Evolutionary conservation across 208 protist species (phyloP).

Genomic region (Vickermania ingenoplastis): DNA sequence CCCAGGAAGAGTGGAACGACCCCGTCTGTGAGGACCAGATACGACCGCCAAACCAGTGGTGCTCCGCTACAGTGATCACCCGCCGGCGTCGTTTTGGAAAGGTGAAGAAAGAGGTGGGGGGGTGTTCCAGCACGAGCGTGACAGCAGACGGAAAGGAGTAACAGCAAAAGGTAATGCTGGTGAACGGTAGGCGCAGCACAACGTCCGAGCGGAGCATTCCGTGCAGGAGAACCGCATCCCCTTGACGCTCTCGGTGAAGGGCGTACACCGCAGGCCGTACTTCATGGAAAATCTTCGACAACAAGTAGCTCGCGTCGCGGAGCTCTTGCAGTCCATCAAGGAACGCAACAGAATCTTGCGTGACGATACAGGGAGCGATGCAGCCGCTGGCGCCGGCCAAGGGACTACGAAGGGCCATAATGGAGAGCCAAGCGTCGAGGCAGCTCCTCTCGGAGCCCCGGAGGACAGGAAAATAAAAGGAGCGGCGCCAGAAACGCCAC

Average conservation of each 20-base stretch:
- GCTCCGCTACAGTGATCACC: constrained; percentile 39
- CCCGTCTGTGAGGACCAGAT: constrained; percentile 45
- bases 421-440: constrained; percentile 36
- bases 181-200: constrained; percentile 30
- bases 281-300: constrained; percentile 23
- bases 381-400: constrained; percentile 1
- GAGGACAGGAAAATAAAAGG: constrained; percentile 30
- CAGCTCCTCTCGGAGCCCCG: constrained; percentile 35
- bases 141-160: constrained; percentile 23
- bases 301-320: constrained; percentile 25
- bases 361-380: constrained; percentile 22
- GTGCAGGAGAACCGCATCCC: constrained; percentile 45
- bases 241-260: constrained; percentile 41
- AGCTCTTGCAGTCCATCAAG: constrained; percentile 40
- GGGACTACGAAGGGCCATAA: constrained; percentile 14
- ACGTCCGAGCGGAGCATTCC: constrained; percentile 31
- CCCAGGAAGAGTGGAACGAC: constrained; percentile 33
- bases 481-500: constrained; percentile 29
- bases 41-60: constrained; percentile 68
- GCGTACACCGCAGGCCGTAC: constrained; percentile 30
- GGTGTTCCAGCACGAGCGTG: constrained; percentile 42
- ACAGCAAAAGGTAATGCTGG: constrained; percentile 9
- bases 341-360: constrained; percentile 52
- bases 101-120: background rate
- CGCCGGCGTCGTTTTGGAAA: too few relatives aligned